Percentiles rank a stretch among this genome's conserved stretches.
Conservation (phyloP, 139 green algal genomes). For the Tetratostichococcus sp. region DNA sequence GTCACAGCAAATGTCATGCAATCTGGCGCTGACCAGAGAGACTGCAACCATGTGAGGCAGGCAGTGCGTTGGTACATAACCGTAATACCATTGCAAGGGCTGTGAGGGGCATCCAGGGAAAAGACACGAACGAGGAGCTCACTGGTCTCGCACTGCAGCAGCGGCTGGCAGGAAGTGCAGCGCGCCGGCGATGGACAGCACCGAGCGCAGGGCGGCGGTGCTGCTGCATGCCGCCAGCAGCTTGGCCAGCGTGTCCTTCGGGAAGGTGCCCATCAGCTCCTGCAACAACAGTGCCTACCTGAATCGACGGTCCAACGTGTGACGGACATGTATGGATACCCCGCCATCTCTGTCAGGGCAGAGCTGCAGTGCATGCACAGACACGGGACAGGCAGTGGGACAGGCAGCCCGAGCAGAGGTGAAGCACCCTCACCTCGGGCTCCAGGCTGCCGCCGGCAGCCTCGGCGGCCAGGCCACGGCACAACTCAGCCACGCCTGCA, state of each 20-base stretch:
- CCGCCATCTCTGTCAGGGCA: too few species aligned
- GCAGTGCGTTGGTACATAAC: too few species aligned
- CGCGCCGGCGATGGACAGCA: slow-evolving; percentile 30
- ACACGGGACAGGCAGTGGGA: too few species aligned
- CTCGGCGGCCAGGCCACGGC: slow-evolving; percentile 35
- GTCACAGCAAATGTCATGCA: background rate
- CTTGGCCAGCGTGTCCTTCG: slow-evolving; percentile 6
- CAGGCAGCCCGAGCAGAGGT: too few species aligned
- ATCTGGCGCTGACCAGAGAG: too few species aligned
- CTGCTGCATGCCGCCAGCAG: slow-evolving; percentile 18
- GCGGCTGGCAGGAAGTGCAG: slow-evolving; percentile 32
- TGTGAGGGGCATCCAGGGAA: too few species aligned
- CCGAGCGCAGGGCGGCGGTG: background rate
- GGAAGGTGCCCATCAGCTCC: background rate
- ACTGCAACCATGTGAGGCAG: too few species aligned
- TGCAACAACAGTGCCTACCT: too few species aligned
- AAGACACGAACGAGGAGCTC: slow-evolving; percentile 29
- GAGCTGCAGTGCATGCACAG: too few species aligned
- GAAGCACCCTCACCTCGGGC: background rate
- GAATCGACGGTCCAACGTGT: too few species aligned
- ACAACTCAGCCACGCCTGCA: slow-evolving; percentile 44
- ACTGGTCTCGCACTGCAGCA: slow-evolving; percentile 12
- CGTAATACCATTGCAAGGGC: too few species aligned
- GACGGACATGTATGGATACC: too few species aligned
- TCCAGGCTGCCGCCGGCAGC: slow-evolving; percentile 22